A percentile compares a stretch with the other conserved stretches of the same genome.
Evolutionary conservation across 2,329 filamentous ascomycete species (phyloP).

Genomic region (Exophiala sp.): DNA sequence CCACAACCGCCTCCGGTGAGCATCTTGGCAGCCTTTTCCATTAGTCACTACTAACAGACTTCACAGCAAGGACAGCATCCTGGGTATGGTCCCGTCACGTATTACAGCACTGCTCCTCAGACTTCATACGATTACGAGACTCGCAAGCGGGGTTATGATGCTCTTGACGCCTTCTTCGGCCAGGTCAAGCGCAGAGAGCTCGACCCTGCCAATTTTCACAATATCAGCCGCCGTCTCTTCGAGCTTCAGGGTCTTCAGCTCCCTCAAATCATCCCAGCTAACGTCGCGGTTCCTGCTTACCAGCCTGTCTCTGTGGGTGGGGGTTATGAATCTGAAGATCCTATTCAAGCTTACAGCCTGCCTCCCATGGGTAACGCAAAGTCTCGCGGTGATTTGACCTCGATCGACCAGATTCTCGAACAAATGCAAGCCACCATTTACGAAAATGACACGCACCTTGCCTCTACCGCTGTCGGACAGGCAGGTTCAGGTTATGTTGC

Average conservation of each 20-base stretch:
- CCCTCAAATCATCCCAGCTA: constrained; percentile 55
- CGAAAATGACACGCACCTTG: constrained; percentile 80
- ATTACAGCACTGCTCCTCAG: constrained; percentile 67
- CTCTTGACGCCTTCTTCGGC: constrained; percentile 89
- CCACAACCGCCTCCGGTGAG: constrained; percentile 24
- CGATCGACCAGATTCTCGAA: constrained; percentile 91
- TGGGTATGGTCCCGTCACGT: constrained; percentile 71
- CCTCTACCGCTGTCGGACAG: constrained; percentile 72
- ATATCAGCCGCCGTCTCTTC: constrained; percentile 84
- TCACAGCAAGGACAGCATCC: constrained; percentile 54
- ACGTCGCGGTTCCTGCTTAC: constrained; percentile 48
- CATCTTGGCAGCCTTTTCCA: not conserved
- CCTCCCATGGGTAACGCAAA: constrained; percentile 82
- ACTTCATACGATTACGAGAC: constrained; percentile 68
- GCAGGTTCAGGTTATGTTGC: constrained; percentile 64
- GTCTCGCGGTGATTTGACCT: constrained; percentile 88
- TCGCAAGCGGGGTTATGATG: constrained; percentile 81
- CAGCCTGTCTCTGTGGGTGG: constrained; percentile 49
- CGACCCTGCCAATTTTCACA: constrained; percentile 82
- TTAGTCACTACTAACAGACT: constrained; percentile 36
- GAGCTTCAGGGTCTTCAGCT: constrained; percentile 69
- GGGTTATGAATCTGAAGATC: constrained; percentile 53
- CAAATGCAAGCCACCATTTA: constrained; percentile 96
- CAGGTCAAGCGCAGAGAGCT: constrained; percentile 88
- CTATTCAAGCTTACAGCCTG: constrained; percentile 75